phyloP scores from a whole-genome alignment of 768 basidiomycete genomes.

The Galerina sulciceps region DNA sequence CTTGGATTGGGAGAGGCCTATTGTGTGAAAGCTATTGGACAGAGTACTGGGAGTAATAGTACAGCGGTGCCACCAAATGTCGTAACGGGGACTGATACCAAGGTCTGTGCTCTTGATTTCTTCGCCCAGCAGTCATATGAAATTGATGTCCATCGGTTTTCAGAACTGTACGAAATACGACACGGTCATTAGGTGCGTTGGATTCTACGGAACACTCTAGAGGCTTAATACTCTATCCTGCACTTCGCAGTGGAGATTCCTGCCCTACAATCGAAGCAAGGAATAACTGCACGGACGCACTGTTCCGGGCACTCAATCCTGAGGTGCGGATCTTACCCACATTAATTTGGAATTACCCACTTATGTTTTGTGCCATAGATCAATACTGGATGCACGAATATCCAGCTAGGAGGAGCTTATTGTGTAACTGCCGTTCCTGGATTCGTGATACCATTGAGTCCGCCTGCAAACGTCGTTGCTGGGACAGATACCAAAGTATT shows the following conservation, averaged over 20 bases:
- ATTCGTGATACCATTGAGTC: not conserved
- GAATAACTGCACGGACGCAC: not conserved
- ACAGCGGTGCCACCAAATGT: not conserved
- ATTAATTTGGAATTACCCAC: not conserved
- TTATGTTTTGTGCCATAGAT: not conserved
- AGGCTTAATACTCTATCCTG: too few relatives aligned
- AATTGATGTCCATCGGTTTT: not conserved
- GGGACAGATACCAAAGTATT: constrained; percentile 4
- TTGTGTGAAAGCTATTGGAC: constrained; percentile 16
- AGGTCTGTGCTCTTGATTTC: not conserved
- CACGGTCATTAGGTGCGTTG: not conserved
- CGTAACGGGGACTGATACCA: not conserved
- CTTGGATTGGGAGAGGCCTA: constrained; percentile 23
- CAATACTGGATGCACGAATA: constrained; percentile 8
- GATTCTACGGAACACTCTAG: not conserved
- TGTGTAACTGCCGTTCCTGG: constrained; percentile 1
- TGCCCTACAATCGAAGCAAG: constrained; percentile 1
- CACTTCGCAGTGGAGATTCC: not conserved
- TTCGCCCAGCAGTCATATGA: too few relatives aligned
- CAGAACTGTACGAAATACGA: constrained; percentile 4
- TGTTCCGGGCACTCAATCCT: constrained; percentile 3
- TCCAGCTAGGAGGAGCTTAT: constrained; percentile 2
- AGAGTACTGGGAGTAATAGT: not conserved
- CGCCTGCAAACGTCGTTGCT: constrained; percentile 3
- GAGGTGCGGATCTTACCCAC: not conserved